These are phyloP conservation scores for Microbotryomycetes sp. DNA, from an alignment of 1,284 basidiomycete species.

Conservation along the genomic window DNA sequence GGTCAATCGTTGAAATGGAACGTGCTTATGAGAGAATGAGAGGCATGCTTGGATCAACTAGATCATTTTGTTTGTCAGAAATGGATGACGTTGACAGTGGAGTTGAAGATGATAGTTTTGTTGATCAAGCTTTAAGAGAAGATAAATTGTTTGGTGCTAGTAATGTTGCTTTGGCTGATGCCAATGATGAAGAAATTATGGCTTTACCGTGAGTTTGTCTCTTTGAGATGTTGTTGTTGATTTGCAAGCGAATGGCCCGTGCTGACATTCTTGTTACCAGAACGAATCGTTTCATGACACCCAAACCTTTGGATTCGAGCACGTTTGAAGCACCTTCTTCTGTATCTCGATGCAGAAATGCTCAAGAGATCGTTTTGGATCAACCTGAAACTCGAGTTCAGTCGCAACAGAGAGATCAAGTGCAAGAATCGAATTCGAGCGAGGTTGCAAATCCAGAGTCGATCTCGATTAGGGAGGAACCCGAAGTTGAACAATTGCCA, in stretches of 20 bases:
- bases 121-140: not conserved
- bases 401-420: too few relatives aligned
- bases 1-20: conserved; percentile 28
- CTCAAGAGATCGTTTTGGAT: too few relatives aligned
- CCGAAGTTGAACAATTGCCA: not conserved
- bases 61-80: not conserved
- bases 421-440: not conserved
- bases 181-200: not conserved
- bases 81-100: not conserved
- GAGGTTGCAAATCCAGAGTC: not conserved
- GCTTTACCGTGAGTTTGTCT: not conserved
- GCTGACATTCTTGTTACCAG: not conserved
- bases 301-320: not conserved
- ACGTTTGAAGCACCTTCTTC: not conserved
- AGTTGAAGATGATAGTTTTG: not conserved
- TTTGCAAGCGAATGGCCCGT: not conserved
- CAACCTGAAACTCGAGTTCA: too few relatives aligned
- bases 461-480: not conserved
- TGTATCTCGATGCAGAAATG: too few relatives aligned
- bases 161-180: not conserved
- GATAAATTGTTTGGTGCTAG: not conserved
- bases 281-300: not conserved
- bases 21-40: conserved; percentile 28
- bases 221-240: too few relatives aligned
- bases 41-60: conserved; percentile 16